Evolutionary conservation across 805 yeast species (phyloP).

Genomic region (Yamadazyma ubonensis): DNA sequence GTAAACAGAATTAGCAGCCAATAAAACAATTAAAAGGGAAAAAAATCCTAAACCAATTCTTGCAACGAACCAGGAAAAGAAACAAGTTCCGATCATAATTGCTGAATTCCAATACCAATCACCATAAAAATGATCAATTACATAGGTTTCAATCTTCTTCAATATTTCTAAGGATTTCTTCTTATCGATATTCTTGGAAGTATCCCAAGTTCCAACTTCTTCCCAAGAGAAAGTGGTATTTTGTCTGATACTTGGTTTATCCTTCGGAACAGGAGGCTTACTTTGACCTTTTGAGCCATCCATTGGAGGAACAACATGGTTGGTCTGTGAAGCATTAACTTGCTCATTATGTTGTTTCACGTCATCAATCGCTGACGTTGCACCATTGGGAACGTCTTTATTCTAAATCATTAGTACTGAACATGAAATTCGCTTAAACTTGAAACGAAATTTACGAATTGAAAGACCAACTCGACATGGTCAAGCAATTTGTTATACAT

Average conservation of each 20-base stretch:
- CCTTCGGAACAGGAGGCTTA: conserved; percentile 1
- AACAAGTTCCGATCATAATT: conserved; percentile 64
- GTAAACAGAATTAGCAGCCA: conserved; percentile 65
- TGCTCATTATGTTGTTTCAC: conserved; percentile 19
- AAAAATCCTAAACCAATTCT: conserved; percentile 63
- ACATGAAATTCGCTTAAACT: neutral
- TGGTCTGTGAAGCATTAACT: conserved; percentile 15
- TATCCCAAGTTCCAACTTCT: conserved; percentile 40
- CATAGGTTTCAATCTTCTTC: conserved; percentile 52
- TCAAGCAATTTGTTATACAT: neutral
- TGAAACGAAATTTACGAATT: neutral
- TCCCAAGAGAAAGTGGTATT: conserved; percentile 41
- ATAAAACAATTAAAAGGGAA: conserved; percentile 56
- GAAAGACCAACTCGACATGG: neutral
- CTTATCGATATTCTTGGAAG: conserved; percentile 21
- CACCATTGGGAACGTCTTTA: conserved; percentile 17
- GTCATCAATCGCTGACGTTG: conserved; percentile 18
- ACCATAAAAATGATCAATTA: conserved; percentile 64
- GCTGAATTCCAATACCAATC: conserved; percentile 74
- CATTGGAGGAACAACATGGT: conserved; percentile 17
- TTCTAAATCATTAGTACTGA: conserved; percentile 7
- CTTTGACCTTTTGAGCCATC: conserved; percentile 11
- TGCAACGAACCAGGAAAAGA: conserved; percentile 69
- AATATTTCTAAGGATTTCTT: conserved; percentile 21
- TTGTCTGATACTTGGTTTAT: conserved; percentile 25